Base-by-base conservation (phyloP, 2,329 filamentous ascomycete species). In the Exophiala spinifera region DNA sequence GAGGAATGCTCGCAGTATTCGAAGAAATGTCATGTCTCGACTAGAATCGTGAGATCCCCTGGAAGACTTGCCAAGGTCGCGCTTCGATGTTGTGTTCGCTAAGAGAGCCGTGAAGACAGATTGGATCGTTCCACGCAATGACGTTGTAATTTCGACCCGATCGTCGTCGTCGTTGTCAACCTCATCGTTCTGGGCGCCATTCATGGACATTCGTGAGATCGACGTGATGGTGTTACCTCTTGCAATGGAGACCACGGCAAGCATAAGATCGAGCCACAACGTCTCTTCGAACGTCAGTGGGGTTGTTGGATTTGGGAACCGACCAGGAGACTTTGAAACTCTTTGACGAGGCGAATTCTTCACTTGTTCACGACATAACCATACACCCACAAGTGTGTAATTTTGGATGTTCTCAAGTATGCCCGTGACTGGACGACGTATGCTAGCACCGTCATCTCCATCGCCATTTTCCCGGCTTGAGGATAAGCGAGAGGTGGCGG, bases 381-480 rank as follows among this genome's bases (percentile, higher is more conserved):
- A 99, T 47, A 95, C 92, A 13, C 95, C 94, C 1, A 99, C 89
- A 60, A 91, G 86, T 1, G 87, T 84, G 71, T 96, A 97, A 68
- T 95, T 96, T 57, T 95, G 86, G 15, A 99, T 74, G 0, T 87
- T 85, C 53, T 84, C 81, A 3, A 96, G 77, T 1, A 96, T 77
- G 53, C 91, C 87, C 52, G 87, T 82, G 0, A 87, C 83, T 0
- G 87, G 82, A 59, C 86, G 82, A 55, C 84, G 81, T 2, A 85
- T 79, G 45, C 78, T 80, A 1, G 75, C 71, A 1, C 78, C 74
- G 52, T 86, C 80, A 1, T 31, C 28, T 31, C 8, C 28, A 31
- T 31, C 28, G 28, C 8, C 28, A 31, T 6, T 31, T 31, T 31
- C 28, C 28, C 28, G 28, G 7, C 28, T 31, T 10, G 28, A 31